phyloP scores from a whole-genome alignment of 129 eudicot genomes.

The Pulicaria dysenterica region DNA sequence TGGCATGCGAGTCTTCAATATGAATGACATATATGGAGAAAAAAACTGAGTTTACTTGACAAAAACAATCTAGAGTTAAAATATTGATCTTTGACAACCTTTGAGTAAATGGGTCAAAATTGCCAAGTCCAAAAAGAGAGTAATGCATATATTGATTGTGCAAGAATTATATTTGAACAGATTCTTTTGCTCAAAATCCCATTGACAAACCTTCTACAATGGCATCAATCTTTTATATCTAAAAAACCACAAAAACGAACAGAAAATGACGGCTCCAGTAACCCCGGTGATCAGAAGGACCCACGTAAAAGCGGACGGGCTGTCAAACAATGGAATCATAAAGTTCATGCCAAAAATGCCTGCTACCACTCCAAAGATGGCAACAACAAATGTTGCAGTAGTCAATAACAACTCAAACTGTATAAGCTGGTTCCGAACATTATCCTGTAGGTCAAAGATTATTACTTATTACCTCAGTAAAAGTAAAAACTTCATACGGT shows the following conservation, averaged over 20 bases:
- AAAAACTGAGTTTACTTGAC: no score
- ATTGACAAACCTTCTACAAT: constrained; percentile 45
- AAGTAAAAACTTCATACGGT: background rate
- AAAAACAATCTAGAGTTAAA: no score
- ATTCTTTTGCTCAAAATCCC: background rate
- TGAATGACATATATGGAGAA: no score
- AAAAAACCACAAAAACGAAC: constrained; percentile 78
- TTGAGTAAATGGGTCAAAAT: no score
- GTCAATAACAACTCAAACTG: constrained; percentile 90
- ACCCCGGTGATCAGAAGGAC: constrained; percentile 77
- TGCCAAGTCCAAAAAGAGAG: no score
- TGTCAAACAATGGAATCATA: constrained; percentile 52
- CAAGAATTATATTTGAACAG: constrained; percentile 5
- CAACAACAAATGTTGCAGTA: constrained; percentile 90
- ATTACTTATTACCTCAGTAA: background rate
- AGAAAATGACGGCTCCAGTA: constrained; percentile 60
- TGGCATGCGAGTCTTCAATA: no score
- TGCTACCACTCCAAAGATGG: constrained; percentile 96
- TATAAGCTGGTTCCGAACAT: constrained; percentile 90
- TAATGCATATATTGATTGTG: background rate
- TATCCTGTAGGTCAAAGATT: constrained; percentile 59
- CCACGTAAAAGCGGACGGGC: constrained; percentile 77
- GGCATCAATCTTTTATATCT: constrained; percentile 87
- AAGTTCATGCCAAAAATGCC: constrained; percentile 99
- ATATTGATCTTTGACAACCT: no score